Base-by-base conservation (phyloP, 2,329 filamentous ascomycete genomes). In the Aspergillus fructus region DNA sequence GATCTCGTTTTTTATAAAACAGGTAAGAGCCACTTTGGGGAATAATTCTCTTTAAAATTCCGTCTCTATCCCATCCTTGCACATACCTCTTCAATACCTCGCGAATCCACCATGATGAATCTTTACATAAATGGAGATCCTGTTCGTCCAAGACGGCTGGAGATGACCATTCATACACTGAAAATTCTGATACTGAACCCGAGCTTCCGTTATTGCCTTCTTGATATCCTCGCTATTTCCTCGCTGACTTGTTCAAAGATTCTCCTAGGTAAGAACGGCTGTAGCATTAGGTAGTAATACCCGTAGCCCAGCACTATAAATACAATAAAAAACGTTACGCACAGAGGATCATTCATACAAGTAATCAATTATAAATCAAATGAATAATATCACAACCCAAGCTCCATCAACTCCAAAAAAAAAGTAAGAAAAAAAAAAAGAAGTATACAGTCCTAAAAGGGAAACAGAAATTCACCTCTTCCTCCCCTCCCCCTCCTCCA, bases 151-250 rank as follows among this genome's bases (percentile, higher is more conserved):
- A 64, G 61, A 65, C 64, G 40, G n/a, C 66, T 63, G 68, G 70
- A 67, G 42, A 68, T 71, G 71, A 73, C 70, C 69, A 67, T 71
- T 71, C 61, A 73, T 71, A 73, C 71, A 73, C 71, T 73, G 71
- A 73, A 73, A 73, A 73, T 73, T 72, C 71, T 73, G 71, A 73
- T 67, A 62, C 68, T 62, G 58, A 65, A 46, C 41, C 23, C 39
- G 50, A 23, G 12, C 43, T 12, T 40, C 23, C 21, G n/a, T 33
- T 27, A 5, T 24, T 17, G 24, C 12, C 24, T 42, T 17, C 24
- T 47, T 21, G 8, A 17, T 30, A 21, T 30, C 24, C 23, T 41
- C 41, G 8, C 11, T 17, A 4, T 19, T 50, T 13, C 11, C 33
- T 37, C 19, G 30, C 50, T 48, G 19, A 53, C 45, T 19, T 37